Evolutionary conservation across 345 rosid species (phyloP).

Genomic region (Citrus inodora): DNA sequence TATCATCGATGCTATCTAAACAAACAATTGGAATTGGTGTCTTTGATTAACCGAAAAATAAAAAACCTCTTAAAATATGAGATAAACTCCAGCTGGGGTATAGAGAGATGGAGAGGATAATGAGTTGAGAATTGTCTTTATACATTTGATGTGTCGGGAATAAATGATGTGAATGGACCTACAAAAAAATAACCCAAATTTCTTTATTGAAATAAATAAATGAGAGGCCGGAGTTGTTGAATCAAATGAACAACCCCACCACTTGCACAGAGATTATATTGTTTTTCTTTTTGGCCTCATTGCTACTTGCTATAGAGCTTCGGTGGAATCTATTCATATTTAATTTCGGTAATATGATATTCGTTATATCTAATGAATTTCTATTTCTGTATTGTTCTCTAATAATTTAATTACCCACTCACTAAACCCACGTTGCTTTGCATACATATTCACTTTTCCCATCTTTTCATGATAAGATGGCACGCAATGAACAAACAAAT

Average conservation of each 20-base stretch:
- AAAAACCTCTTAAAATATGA: no score
- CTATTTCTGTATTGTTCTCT: neutral
- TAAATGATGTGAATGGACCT: constrained; percentile 42
- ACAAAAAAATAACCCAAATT: constrained; percentile 13
- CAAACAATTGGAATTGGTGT: no score
- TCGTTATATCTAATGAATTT: no score
- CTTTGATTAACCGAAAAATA: no score
- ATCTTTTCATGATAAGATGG: neutral
- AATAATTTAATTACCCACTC: neutral
- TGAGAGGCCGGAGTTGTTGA: neutral
- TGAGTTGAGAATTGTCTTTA: constrained; percentile 25
- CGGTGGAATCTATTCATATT: constrained; percentile 33
- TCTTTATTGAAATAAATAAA: neutral
- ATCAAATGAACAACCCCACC: constrained; percentile 29
- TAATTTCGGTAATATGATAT: neutral
- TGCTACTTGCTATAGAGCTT: constrained; percentile 15
- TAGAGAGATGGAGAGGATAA: neutral
- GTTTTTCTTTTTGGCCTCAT: constrained; percentile 10
- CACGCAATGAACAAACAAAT: neutral
- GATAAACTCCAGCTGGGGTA: neutral
- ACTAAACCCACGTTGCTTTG: neutral
- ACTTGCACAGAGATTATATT: constrained; percentile 12
- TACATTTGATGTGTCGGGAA: constrained; percentile 44
- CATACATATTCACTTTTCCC: no score
- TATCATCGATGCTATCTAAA: no score